Evolutionary conservation across 306 rosid genomes (phyloP).

Genomic region (Fagus sylvatica): DNA sequence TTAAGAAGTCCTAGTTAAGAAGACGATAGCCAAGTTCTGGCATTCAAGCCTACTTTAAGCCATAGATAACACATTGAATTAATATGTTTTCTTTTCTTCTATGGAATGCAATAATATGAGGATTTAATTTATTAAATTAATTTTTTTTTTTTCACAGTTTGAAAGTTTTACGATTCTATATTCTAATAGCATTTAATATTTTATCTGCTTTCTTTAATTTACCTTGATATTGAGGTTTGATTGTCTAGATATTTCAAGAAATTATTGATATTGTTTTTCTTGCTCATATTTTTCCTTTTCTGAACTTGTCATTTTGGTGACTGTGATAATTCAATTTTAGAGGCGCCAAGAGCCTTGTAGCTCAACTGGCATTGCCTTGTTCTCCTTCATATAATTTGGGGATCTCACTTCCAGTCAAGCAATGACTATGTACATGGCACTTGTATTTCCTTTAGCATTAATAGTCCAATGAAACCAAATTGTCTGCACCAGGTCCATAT

Average conservation of each 20-base stretch:
- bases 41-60: not conserved
- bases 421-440: too few species aligned
- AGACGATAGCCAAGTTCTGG: not conserved
- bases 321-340: too few species aligned
- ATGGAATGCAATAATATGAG: not conserved
- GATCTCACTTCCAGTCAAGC: too few species aligned
- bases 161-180: not conserved
- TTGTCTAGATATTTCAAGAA: not conserved
- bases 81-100: too few species aligned
- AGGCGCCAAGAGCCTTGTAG: too few species aligned
- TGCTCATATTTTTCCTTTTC: too few species aligned
- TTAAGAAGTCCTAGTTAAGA: not conserved
- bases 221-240: not conserved
- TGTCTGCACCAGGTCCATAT: not conserved
- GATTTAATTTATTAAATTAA: not conserved
- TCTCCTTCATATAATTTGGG: too few species aligned
- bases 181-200: not conserved
- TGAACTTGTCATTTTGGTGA: too few species aligned
- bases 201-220: not conserved
- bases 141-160: not conserved
- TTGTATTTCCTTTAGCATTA: too few species aligned
- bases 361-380: too few species aligned
- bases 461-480: not conserved
- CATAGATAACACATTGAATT: not conserved
- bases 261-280: not conserved